phyloP scores from a whole-genome alignment of 306 rosid genomes.

The apple (Malus domestica) region ASM211411v1 NC_041789.1:90501-91000 shows the following conservation, averaged over 20 bases:
- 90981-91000: too few relatives aligned
- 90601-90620: not conserved
- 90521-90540: not conserved
- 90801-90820: too few relatives aligned
- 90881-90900: rapidly evolving
- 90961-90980: too few relatives aligned
- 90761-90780: not conserved
- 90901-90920: too few relatives aligned
- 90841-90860: too few relatives aligned
- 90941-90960: rapidly evolving
- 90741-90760: not conserved
- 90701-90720: not conserved
- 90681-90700: not conserved
- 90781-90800: too few relatives aligned
- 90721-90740: not conserved
- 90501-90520: not conserved
- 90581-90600: not conserved
- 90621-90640: not conserved
- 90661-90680: not conserved
- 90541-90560: not conserved
- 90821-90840: too few relatives aligned
- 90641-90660: not conserved
- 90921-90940: too few relatives aligned
- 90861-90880: too few relatives aligned
- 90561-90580: not conserved